These are phyloP conservation scores for Phytophthora vignae DNA, from an alignment of 352 stramenopile genomes.

Conservation along the genomic window DNA sequence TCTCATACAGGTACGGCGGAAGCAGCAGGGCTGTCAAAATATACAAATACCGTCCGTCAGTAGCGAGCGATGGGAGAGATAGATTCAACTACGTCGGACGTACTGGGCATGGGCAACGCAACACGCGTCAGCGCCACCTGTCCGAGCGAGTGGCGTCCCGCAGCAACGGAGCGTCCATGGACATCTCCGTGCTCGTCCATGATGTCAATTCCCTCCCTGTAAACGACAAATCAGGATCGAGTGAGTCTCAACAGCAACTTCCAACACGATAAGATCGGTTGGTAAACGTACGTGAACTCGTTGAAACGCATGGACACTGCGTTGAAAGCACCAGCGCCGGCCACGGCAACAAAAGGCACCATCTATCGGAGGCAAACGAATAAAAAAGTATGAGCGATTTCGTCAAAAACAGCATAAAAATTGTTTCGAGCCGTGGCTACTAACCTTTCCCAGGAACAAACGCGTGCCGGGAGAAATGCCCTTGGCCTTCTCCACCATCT, in stretches of 20 bases:
- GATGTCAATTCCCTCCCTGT: slow-evolving; percentile 85
- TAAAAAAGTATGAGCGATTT: not conserved
- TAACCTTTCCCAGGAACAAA: slow-evolving; percentile 71
- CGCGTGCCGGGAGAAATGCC: slow-evolving; percentile 71
- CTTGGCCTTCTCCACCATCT: slow-evolving; percentile 79
- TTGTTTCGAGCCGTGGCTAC: not conserved
- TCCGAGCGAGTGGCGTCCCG: slow-evolving; percentile 79
- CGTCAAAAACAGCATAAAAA: not conserved
- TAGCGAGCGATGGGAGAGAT: not conserved
- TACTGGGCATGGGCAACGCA: slow-evolving; percentile 84
- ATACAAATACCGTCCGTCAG: not conserved
- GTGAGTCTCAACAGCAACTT: too few relatives aligned
- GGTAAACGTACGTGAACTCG: slow-evolving; percentile 75
- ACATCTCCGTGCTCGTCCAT: slow-evolving; percentile 83
- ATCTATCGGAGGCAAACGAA: slow-evolving; percentile 50
- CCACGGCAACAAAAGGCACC: slow-evolving; percentile 86
- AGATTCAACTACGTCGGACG: slow-evolving; percentile 18
- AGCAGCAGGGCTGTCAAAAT: slow-evolving; percentile 69
- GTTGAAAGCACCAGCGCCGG: slow-evolving; percentile 85
- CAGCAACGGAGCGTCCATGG: slow-evolving; percentile 78
- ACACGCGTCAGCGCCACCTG: slow-evolving; percentile 85
- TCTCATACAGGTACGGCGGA: slow-evolving; percentile 83
- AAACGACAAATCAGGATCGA: not conserved
- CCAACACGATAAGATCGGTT: not conserved
- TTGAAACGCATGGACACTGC: slow-evolving; percentile 91